Evolutionary conservation across 805 yeast species (phyloP), one percentile per base, ranked within the genome.

Genomic region (Metschnikowia colocasiae): DNA sequence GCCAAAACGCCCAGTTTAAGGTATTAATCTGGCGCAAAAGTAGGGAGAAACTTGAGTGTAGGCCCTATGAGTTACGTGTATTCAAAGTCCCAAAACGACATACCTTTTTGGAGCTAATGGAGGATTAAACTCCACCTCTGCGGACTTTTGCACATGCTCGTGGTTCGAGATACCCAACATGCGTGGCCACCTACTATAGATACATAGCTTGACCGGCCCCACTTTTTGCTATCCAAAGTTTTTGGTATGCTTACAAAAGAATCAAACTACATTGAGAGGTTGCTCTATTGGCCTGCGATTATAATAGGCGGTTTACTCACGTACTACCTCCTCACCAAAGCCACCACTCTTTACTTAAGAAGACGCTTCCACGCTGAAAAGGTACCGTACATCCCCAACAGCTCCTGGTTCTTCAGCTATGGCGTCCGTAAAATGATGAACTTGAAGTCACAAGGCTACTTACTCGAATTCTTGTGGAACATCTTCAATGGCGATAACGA

Each of bases 401-500:
- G 32, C 34, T 29, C 34, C 6, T 29, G 34, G 42, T 29, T 29
- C 13, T 39, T 39, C 27, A 39, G 42, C 10, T 29, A 39, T 29
- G 33, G 42, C n/a, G 42, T 16, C 23, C 33, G 32, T 6, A 23
- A 26, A 13, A 36, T 48, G 31, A 23, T 38, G 30, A 12, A n/a
- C 3, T 35, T 23, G 29, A 50, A 50, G 29, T 19, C 43, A 9
- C 32, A 48, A 7, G 52, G 54, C n/a, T 33, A 22, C 18, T 36
- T 50, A 18, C 30, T 48, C 10, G 48, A 50, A 27, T 39, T 25
- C 10, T 32, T 50, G 8, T 50, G 50, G 52, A 31, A 41, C 6
- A 23, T 45, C 5, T 50, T 42, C 30, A 25, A 40, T 12, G 52
- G 42, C 19, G 43, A 45, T 27, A 39, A 48, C 23, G 52, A 50